Conservation (phyloP, 2,329 filamentous ascomycete genomes). For the Bretziella fagacearum region DNA sequence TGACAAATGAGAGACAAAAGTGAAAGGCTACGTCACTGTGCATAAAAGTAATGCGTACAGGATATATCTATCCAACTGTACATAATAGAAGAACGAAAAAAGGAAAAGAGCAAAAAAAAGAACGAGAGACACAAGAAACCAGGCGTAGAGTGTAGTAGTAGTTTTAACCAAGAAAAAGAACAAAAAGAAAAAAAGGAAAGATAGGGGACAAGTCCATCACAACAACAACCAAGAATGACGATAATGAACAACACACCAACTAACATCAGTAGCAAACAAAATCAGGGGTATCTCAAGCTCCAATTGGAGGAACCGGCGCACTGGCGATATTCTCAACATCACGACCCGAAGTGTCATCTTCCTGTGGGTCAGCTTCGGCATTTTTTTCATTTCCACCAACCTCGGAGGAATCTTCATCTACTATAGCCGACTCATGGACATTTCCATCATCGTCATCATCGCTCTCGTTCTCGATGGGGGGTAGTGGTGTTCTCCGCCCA, state of each 20-base stretch:
- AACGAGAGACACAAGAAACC: constrained; percentile 9
- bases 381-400: constrained; percentile 19
- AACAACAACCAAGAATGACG: not conserved
- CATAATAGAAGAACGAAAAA: constrained; percentile 6
- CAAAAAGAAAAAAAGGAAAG: not conserved
- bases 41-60: constrained; percentile 7
- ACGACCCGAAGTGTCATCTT: constrained; percentile 3
- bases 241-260: not conserved
- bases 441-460: constrained; percentile 14
- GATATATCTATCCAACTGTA: constrained; percentile 1
- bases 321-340: constrained; percentile 19
- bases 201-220: not conserved
- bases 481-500: constrained; percentile 37
- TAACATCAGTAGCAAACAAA: not conserved
- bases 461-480: constrained; percentile 29
- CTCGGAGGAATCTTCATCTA: constrained; percentile 19
- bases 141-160: not conserved
- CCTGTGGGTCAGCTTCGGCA: not conserved
- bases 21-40: not conserved
- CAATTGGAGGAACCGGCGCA: constrained; percentile 21
- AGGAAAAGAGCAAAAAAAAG: constrained; percentile 6
- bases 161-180: not conserved
- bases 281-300: constrained; percentile 18
- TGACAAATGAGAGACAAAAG: not conserved
- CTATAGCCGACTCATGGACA: constrained; percentile 18